Evolutionary conservation across 108 stramenopile genomes (phyloP).

Genomic region (Schizochytrium sp.): DNA sequence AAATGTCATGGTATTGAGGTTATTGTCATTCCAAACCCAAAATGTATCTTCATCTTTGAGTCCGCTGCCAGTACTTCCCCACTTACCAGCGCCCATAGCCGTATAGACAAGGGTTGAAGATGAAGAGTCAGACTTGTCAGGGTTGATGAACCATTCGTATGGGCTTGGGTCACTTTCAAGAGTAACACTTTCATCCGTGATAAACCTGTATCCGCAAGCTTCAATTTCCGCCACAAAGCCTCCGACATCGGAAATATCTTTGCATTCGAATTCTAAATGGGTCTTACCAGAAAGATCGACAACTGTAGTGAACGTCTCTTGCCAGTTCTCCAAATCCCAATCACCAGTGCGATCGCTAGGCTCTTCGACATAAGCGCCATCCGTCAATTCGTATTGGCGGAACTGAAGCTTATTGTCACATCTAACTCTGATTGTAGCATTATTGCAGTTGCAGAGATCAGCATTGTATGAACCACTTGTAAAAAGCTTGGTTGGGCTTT

Average conservation of each 20-base stretch:
- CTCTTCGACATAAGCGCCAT: neutral
- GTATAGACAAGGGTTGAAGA: neutral
- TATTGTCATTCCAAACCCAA: no score
- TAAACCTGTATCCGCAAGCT: neutral
- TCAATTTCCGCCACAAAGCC: conserved; percentile 12
- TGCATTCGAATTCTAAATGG: conserved; percentile 24
- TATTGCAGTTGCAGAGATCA: neutral
- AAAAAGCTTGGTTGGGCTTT: neutral
- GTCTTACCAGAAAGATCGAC: neutral
- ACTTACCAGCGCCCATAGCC: neutral
- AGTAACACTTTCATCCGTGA: neutral
- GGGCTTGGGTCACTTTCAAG: neutral
- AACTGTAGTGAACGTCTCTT: neutral
- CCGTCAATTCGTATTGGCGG: neutral
- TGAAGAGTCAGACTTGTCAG: neutral
- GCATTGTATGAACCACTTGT: no score
- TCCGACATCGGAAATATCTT: neutral
- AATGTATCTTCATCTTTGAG: no score
- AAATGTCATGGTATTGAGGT: no score
- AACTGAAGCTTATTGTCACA: neutral
- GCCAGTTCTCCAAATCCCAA: neutral
- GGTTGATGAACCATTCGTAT: neutral
- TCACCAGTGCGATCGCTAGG: neutral
- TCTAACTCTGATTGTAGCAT: neutral
- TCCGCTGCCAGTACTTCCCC: neutral